Conservation (phyloP, 192 early-diverging fungal genomes). For the Backusella psychrophila region DNA sequence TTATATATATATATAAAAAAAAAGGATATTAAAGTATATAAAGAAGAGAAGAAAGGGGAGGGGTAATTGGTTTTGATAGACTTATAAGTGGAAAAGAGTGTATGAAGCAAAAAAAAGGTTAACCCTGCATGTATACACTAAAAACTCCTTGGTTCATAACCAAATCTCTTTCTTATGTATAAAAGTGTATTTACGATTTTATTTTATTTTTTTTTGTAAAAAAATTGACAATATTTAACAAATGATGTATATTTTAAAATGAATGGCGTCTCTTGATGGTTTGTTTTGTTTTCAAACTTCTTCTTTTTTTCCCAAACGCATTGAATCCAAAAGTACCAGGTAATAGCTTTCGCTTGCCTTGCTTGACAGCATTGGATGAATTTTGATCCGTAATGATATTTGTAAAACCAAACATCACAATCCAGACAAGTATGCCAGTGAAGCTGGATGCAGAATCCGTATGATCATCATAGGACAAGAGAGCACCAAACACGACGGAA, state of each 20-base stretch:
- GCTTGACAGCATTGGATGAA: background rate
- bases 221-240: background rate
- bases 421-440: slow-evolving; percentile 4
- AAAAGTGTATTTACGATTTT: background rate
- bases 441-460: background rate
- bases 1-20: background rate
- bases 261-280: background rate
- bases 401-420: slow-evolving; percentile 9
- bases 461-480: background rate
- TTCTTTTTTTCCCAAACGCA: background rate
- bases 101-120: background rate
- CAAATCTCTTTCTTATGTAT: background rate
- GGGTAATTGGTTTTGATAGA: background rate
- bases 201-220: background rate
- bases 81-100: background rate
- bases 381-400: slow-evolving; percentile 3
- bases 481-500: background rate
- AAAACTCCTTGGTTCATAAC: background rate
- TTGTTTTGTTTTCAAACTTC: background rate
- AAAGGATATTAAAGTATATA: background rate
- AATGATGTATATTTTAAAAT: background rate
- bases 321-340: background rate
- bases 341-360: background rate
- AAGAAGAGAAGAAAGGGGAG: background rate
- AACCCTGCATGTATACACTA: background rate